Conservation (phyloP, 805 yeast species). For the Kodamaea fukazawae region DNA sequence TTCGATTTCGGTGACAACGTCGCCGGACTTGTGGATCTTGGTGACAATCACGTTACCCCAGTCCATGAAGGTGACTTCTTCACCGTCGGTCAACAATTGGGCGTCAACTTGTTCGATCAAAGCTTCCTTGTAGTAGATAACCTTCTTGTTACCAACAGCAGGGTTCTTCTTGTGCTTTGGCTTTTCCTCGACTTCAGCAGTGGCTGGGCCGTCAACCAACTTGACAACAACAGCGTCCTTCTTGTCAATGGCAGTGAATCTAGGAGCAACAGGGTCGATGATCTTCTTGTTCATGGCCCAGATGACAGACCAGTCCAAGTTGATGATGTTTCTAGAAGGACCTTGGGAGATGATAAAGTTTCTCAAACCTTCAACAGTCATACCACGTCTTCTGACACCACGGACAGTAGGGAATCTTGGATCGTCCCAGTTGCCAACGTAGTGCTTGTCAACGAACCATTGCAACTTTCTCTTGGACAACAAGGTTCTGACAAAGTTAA, state of each 20-base stretch:
- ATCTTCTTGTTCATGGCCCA: constrained; percentile 98
- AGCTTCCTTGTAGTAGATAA: constrained; percentile 18
- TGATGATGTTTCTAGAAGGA: constrained; percentile 94
- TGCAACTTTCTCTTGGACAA: constrained; percentile 96
- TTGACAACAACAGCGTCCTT: constrained; percentile 67
- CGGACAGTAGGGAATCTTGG: constrained; percentile 99
- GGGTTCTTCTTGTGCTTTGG: constrained; percentile 34
- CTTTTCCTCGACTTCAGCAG: constrained; percentile 19
- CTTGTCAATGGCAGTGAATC: constrained; percentile 77
- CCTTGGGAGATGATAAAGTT: constrained; percentile 94
- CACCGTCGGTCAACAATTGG: constrained; percentile 22
- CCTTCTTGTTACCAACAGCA: constrained; percentile 25
- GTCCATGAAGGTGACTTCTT: constrained; percentile 32
- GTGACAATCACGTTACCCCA: constrained; percentile 30
- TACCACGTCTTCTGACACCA: constrained; percentile 99
- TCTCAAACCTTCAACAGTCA: constrained; percentile 96
- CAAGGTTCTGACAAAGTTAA: constrained; percentile 93
- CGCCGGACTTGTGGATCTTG: constrained; percentile 24
- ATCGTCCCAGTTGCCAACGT: constrained; percentile 95
- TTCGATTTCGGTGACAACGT: constrained; percentile 23
- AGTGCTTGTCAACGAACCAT: constrained; percentile 94
- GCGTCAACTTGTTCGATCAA: constrained; percentile 30
- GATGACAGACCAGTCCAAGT: constrained; percentile 94
- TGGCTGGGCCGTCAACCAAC: constrained; percentile 35
- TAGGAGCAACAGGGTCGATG: constrained; percentile 95